Percentiles rank a stretch among this genome's conserved stretches.
These are phyloP conservation scores for Penicillium egyptiacum DNA, from an alignment of 495 filamentous ascomycete genomes.

Conservation along the genomic window DNA sequence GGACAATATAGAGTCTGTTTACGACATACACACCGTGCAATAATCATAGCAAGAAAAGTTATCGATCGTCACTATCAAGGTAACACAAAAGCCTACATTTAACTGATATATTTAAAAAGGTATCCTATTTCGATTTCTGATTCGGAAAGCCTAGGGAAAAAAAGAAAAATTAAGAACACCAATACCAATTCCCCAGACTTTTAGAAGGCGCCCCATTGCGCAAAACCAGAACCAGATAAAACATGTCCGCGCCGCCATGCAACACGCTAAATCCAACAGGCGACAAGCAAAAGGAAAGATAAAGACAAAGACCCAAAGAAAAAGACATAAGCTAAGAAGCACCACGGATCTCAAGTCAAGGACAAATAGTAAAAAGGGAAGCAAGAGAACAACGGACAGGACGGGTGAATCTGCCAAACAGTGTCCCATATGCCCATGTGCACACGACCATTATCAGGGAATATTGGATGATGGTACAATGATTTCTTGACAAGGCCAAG, in stretches of 20 bases:
- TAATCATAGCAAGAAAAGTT: background rate
- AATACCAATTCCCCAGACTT: slow-evolving; percentile 13
- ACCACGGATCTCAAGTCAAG: background rate
- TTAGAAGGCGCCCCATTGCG: background rate
- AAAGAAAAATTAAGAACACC: slow-evolving; percentile 1
- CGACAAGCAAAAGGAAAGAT: background rate
- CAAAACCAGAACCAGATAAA: background rate
- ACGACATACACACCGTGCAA: background rate
- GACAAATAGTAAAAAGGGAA: background rate
- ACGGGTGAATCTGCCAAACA: background rate
- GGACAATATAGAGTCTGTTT: background rate
- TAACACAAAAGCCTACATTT: background rate
- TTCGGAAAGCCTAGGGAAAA: background rate
- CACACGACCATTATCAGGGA: background rate
- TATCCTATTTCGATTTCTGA: background rate
- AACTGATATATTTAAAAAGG: background rate
- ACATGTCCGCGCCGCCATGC: slow-evolving; percentile 14
- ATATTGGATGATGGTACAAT: slow-evolving; percentile 8
- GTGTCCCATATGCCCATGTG: background rate
- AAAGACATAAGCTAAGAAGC: slow-evolving; percentile 1
- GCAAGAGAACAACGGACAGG: background rate
- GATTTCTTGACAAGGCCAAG: background rate
- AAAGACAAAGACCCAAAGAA: background rate
- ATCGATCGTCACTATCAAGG: background rate
- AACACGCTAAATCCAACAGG: slow-evolving; percentile 16